Conservation (phyloP, 768 basidiomycete genomes). For the Agrocybe pediades region DNA sequence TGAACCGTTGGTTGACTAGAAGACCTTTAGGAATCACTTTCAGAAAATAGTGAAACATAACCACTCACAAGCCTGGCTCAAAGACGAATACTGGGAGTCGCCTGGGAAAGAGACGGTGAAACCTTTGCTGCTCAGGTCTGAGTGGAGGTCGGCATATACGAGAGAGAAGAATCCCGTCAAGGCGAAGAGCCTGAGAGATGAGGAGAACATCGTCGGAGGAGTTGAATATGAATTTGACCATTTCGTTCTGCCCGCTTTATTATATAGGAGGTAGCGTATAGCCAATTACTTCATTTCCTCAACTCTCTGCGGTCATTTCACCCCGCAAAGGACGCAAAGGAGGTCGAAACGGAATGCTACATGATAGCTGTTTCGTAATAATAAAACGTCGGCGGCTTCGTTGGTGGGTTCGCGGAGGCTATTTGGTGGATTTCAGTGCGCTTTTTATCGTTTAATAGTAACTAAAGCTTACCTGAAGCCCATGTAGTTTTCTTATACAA, state of each 20-base stretch:
- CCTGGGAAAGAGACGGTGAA: slow-evolving; percentile 21
- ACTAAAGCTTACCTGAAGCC: no score
- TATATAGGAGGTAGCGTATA: not conserved
- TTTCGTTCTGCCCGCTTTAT: not conserved
- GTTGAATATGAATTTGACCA: not conserved
- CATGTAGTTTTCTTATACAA: no score
- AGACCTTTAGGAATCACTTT: not conserved
- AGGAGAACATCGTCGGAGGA: not conserved
- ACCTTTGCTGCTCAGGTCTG: slow-evolving; percentile 14
- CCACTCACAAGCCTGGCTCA: slow-evolving; percentile 21
- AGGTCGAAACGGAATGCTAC: not conserved
- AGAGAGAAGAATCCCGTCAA: not conserved
- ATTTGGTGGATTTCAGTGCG: no score
- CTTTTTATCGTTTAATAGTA: no score
- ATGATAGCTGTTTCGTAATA: not conserved
- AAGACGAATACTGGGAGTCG: slow-evolving; percentile 12
- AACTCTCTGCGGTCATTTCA: not conserved
- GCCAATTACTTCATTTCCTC: not conserved
- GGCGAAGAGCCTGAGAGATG: not conserved
- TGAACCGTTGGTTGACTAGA: slow-evolving; percentile 27
- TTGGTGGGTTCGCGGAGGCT: not conserved
- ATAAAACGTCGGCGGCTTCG: not conserved
- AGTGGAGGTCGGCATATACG: slow-evolving; percentile 8
- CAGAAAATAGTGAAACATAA: not conserved
- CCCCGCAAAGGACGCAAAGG: not conserved